Conservation (phyloP, 805 yeast species). For the Candida palmyrensis region DNA sequence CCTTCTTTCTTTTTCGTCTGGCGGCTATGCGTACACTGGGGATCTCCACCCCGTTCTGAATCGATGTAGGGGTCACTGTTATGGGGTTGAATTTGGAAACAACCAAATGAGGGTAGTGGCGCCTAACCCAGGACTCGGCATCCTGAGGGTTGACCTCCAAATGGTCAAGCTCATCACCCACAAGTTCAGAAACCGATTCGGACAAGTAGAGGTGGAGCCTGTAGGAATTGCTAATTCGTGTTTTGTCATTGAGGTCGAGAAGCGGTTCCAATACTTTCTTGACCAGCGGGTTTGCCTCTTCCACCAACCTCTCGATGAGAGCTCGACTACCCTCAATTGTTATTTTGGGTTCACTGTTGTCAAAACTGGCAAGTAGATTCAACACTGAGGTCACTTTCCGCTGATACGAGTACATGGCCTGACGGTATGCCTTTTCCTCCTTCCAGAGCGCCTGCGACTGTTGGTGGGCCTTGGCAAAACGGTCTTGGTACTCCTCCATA, state of each 20-base stretch:
- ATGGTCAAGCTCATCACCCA: slow-evolving; percentile 29
- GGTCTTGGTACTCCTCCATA: slow-evolving; percentile 22
- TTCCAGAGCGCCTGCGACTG: slow-evolving; percentile 22
- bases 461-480: slow-evolving; percentile 17
- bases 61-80: neutral
- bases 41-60: slow-evolving; percentile 1
- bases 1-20: too few species aligned
- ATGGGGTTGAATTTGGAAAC: slow-evolving; percentile 31
- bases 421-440: slow-evolving; percentile 30
- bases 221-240: slow-evolving; percentile 13
- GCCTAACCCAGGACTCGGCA: slow-evolving; percentile 32
- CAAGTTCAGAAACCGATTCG: slow-evolving; percentile 34
- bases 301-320: slow-evolving; percentile 19
- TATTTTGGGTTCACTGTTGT: slow-evolving; percentile 6
- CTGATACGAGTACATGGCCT: slow-evolving; percentile 27
- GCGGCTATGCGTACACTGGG: too few species aligned
- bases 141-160: slow-evolving; percentile 37
- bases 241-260: slow-evolving; percentile 7
- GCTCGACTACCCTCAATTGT: too few species aligned
- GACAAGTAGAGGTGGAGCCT: slow-evolving; percentile 23
- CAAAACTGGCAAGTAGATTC: slow-evolving; percentile 15
- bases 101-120: slow-evolving; percentile 31
- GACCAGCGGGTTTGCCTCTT: slow-evolving; percentile 16
- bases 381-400: slow-evolving; percentile 34
- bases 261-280: slow-evolving; percentile 13